Evolutionary conservation across 805 yeast genomes (phyloP), one percentile per base, ranked within the genome.

Genomic region (Teunomyces aglyptinius): DNA sequence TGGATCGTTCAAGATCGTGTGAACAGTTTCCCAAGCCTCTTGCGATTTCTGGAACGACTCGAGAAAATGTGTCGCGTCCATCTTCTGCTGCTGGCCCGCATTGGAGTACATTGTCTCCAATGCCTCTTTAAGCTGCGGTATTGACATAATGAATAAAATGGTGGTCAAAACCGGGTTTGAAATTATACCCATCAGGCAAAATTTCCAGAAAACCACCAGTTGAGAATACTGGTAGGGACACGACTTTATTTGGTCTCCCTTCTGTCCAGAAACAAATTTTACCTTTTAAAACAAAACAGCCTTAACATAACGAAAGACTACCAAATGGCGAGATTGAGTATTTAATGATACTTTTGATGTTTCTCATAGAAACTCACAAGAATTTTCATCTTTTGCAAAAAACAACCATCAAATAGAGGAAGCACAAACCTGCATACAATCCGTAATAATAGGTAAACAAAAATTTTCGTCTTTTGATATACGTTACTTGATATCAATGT

Each of bases 41-140:
- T 74, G 70, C 0, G 91, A 82, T 61, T 90, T 85, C 65, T 94
- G 97, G 67, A 94, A 94, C 27, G 76, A 68, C 61, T 91, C 92
- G 47, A 94, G 73, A 59, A 71, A 89, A 35, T 59, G 63, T 39
- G 78, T 73, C 16, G 84, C 82, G 44, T 68, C 63, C 44, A 67
- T 66, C 55, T 79, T 78, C 65, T 48, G 86, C 74, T 53, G 75
- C 55, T 55, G 75, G 48, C 52, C 54, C 46, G 60, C 70, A 47
- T 68, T 61, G 28, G 78, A 62, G 58, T 78, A 79, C 71, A 80
- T 68, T 3, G 80, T 69, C 42, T 59, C 64, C 59, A 80, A 68
- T 24, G 83, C 83, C 54, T 64, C 64, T 35, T 70, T 64, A 36
- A 78, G 63, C 51, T 73, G 67, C 11, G 51, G 34, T 22, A 31